Conservation (phyloP, 2,329 filamentous ascomycete genomes). For the Thermomyces lanuginosus region DNA sequence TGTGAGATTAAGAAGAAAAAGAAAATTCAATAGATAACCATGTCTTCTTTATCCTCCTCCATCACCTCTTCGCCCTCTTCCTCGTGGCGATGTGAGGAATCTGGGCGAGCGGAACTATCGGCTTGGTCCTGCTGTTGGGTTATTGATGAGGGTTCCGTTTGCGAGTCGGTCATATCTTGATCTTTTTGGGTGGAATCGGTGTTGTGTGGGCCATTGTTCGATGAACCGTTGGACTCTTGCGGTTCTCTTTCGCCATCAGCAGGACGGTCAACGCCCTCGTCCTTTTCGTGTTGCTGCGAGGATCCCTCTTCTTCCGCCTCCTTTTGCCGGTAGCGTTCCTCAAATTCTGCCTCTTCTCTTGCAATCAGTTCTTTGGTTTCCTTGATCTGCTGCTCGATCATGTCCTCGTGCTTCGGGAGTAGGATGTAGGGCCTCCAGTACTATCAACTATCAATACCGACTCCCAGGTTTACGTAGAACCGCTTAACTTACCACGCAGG, state of each 20-base stretch:
- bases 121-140: constrained; percentile 15
- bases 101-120: constrained; percentile 21
- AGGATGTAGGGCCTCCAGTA: constrained; percentile 77
- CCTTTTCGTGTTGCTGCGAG: constrained; percentile 14
- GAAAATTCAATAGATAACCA: constrained; percentile 57
- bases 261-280: constrained; percentile 10
- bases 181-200: constrained; percentile 11
- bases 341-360: constrained; percentile 49
- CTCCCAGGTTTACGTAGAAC: background rate
- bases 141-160: constrained; percentile 8
- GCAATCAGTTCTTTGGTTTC: constrained; percentile 48
- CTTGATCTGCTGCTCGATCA: constrained; percentile 53
- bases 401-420: constrained; percentile 49
- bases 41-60: constrained; percentile 74
- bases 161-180: constrained; percentile 7
- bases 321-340: constrained; percentile 28
- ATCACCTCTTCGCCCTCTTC: constrained; percentile 63
- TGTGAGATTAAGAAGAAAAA: constrained; percentile 34
- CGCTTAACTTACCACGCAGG: constrained; percentile 49
- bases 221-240: background rate
- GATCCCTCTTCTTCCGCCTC: constrained; percentile 10
- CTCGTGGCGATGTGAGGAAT: constrained; percentile 29
- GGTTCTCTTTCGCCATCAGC: constrained; percentile 14
- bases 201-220: too few species aligned
- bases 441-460: constrained; percentile 29